Percentiles rank a stretch among this genome's conserved stretches.
These are phyloP conservation scores for Rhinocladiella mackenziei DNA, from an alignment of 2,329 filamentous ascomycete species.

Conservation along the genomic window DNA sequence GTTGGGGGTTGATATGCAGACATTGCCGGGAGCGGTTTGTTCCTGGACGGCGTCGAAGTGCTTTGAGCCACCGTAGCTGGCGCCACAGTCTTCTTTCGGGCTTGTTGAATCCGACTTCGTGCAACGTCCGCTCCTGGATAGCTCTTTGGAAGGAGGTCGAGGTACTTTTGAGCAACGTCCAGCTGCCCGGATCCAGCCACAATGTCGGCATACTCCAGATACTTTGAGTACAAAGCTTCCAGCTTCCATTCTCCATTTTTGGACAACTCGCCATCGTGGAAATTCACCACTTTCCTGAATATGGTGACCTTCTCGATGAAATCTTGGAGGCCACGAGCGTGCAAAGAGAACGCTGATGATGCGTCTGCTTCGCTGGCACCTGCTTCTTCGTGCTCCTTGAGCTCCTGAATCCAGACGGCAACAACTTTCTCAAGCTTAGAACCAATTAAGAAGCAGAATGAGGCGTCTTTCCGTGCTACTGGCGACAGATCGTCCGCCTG, in stretches of 20 bases:
- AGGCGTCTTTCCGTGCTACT: constrained; percentile 73
- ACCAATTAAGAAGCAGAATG: constrained; percentile 92
- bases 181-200: constrained; percentile 86
- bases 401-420: constrained; percentile 84
- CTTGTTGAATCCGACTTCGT: constrained; percentile 76
- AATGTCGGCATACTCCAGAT: constrained; percentile 94
- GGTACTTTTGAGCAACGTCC: constrained; percentile 80
- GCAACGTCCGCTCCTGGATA: constrained; percentile 87
- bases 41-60: constrained; percentile 40
- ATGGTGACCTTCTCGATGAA: constrained; percentile 98
- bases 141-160: constrained; percentile 75
- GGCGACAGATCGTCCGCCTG: constrained; percentile 53
- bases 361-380: constrained; percentile 64
- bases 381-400: constrained; percentile 76
- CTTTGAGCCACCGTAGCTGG: constrained; percentile 42
- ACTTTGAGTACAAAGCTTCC: constrained; percentile 82
- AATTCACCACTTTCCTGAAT: constrained; percentile 91
- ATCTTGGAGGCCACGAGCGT: constrained; percentile 79
- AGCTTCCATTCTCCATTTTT: constrained; percentile 84
- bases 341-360: constrained; percentile 85
- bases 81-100: constrained; percentile 60
- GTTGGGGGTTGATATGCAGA: constrained; percentile 36
- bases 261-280: constrained; percentile 69
- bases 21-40: constrained; percentile 43
- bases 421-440: constrained; percentile 98